Conservation (phyloP, 768 basidiomycete species). For the Sporobolomyces roseus region DNA sequence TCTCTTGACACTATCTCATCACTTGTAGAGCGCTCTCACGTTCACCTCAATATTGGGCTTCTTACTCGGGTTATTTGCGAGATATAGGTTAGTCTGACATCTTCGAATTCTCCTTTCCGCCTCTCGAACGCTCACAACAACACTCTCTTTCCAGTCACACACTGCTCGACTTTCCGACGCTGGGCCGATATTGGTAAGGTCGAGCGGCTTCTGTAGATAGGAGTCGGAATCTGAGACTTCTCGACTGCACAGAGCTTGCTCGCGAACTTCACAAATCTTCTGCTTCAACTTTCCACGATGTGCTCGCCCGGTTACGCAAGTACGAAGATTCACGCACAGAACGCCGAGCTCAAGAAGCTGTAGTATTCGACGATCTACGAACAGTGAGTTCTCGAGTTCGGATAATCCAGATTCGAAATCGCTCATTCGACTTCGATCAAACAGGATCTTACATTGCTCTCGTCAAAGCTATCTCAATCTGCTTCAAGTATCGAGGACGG, state of each 20-base stretch:
- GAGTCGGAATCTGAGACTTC: neutral
- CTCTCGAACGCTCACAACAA: neutral
- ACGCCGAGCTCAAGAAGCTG: neutral
- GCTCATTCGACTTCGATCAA: too few relatives aligned
- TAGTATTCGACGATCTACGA: neutral
- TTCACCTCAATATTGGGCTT: slow-evolving; percentile 21
- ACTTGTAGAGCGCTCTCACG: slow-evolving; percentile 14
- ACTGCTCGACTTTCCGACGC: slow-evolving; percentile 12
- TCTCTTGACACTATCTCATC: neutral
- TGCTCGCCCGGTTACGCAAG: neutral
- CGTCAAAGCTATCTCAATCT: too few relatives aligned
- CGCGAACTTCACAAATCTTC: slow-evolving; percentile 15
- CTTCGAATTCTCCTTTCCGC: neutral
- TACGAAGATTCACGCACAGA: slow-evolving; percentile 4
- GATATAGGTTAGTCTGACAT: slow-evolving; percentile 9
- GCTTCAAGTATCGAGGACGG: too few relatives aligned
- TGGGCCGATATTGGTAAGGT: slow-evolving; percentile 23
- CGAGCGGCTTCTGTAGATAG: too few relatives aligned
- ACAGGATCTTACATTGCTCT: too few relatives aligned
- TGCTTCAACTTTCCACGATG: neutral
- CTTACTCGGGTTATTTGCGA: slow-evolving; percentile 18
- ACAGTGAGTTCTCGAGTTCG: neutral
- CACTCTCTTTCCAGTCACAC: slow-evolving; percentile 3
- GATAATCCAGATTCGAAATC: too few relatives aligned
- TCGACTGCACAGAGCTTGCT: slow-evolving; percentile 4